Conservation (phyloP, 2,329 filamentous ascomycete genomes). For the Neophaeococcomyces mojaviensis region DNA sequence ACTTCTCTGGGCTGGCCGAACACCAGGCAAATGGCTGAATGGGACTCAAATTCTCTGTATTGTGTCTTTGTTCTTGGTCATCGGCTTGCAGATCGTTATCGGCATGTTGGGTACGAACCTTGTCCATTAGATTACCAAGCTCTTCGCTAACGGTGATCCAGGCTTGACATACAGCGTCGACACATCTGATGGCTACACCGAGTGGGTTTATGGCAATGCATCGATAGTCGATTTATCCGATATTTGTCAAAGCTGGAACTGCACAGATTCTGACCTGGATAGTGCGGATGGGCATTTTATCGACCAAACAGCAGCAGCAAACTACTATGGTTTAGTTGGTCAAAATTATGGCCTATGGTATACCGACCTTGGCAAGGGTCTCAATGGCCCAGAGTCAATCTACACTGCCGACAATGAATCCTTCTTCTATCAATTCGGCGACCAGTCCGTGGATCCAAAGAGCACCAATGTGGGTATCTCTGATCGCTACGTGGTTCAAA, state of each 20-base stretch:
- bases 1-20: slow-evolving; percentile 14
- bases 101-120: slow-evolving; percentile 2
- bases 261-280: background rate
- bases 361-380: background rate
- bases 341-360: background rate
- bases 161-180: slow-evolving; percentile 22
- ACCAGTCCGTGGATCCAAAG: background rate
- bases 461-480: background rate
- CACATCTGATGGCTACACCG: slow-evolving; percentile 8
- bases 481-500: background rate
- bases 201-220: background rate
- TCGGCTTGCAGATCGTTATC: slow-evolving; percentile 18
- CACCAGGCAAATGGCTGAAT: slow-evolving; percentile 14
- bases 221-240: slow-evolving; percentile 8
- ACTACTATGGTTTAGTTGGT: slow-evolving; percentile 6
- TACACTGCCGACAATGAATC: slow-evolving; percentile 8
- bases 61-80: slow-evolving; percentile 16
- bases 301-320: slow-evolving; percentile 1
- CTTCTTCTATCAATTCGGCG: slow-evolving; percentile 7
- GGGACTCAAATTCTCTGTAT: slow-evolving; percentile 18
- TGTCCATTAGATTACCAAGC: too few species aligned
- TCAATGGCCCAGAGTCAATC: background rate
- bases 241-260: slow-evolving; percentile 1
- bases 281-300: background rate
- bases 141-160: slow-evolving; percentile 18